Evolutionary conservation across 164 flowering plant genomes (phyloP).

Genomic region (Tetracentron sinense): DNA sequence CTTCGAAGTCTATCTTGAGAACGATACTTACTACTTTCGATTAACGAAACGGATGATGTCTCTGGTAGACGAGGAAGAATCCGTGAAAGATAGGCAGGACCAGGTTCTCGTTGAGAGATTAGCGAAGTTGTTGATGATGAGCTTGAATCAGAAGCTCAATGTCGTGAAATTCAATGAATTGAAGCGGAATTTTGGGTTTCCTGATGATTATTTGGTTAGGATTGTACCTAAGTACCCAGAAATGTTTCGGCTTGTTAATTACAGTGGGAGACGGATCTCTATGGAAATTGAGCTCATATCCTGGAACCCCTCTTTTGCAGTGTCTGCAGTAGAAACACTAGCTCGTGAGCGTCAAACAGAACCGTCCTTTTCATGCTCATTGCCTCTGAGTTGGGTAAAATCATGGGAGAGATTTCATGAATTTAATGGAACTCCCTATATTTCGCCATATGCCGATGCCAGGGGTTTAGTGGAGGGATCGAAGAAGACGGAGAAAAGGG

Average conservation of each 20-base stretch:
- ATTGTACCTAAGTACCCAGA: conserved; percentile 70
- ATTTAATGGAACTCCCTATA: conserved; percentile 70
- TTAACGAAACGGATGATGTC: conserved; percentile 75
- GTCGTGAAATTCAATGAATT: conserved; percentile 69
- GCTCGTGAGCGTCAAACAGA: conserved; percentile 36
- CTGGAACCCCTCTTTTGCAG: conserved; percentile 59
- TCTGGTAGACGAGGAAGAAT: conserved; percentile 81
- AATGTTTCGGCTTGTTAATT: conserved; percentile 59
- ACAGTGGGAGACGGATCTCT: conserved; percentile 53
- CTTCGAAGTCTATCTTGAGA: conserved; percentile 51
- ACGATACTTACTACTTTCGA: conserved; percentile 47
- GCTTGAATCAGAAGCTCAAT: conserved; percentile 56
- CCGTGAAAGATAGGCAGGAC: conserved; percentile 52
- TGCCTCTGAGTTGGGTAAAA: conserved; percentile 77
- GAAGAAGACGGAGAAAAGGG: conserved; percentile 77
- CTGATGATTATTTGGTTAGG: conserved; percentile 83
- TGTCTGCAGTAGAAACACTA: conserved; percentile 54
- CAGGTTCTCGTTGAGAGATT: conserved; percentile 51
- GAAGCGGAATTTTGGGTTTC: conserved; percentile 74
- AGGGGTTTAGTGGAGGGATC: conserved; percentile 55
- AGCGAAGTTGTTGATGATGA: conserved; percentile 76
- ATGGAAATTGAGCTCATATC: conserved; percentile 84
- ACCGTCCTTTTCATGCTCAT: conserved; percentile 60
- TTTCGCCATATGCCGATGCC: conserved; percentile 64
- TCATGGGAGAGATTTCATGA: conserved; percentile 69